Base-by-base conservation (phyloP, 345 rosid genomes). In the Rhizophora mangle region DNA sequence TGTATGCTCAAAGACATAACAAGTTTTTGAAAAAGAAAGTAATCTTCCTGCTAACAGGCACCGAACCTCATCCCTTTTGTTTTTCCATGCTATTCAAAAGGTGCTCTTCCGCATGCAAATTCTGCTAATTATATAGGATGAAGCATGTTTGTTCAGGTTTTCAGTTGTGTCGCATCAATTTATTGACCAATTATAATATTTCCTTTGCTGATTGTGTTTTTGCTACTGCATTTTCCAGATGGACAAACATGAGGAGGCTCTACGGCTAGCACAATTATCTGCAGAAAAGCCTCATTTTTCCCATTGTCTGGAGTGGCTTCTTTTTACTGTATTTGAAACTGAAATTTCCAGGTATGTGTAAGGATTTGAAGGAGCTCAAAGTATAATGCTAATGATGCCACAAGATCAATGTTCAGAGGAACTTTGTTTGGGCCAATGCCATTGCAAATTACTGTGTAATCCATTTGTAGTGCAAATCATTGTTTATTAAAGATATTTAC, bases 271-370 rank as follows among this genome's bases (percentile, higher is more conserved):
- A 61, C 93, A 84, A 63, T 74, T 90, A 82, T 95, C 99, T 36
- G 97, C 96, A 21, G 92, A 88, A 84, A 95, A 89, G 78, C 96
- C 96, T 76, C 99, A 95, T 71, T 95, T 95, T 82, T 88, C 92
- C 60, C 96, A 88, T 79, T 95, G 96, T 84, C 77, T 95, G 72
- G 97, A 95, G 80, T 95, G 96, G 99, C 96, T 92, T 86, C 96
- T 92, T 74, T 95, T 95, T 69, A 92, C 99, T 7, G 99, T 95
- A 64, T 95, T 95, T 74, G 99, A 95, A 74, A 92, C 99, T 60
- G 97, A 92, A 58, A 88, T 92, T 76, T 88, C 97, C 71, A 83
- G 99, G 97, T 92, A 87, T 72, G 64, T 69, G 6, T 31, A 63
- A 24, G 60, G 54, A n/a, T 60, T 32, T 31, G 60, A 63, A 63